These are phyloP conservation scores for Apiospora koreana DNA, from an alignment of 2,329 filamentous ascomycete genomes.

Conservation along the genomic window DNA sequence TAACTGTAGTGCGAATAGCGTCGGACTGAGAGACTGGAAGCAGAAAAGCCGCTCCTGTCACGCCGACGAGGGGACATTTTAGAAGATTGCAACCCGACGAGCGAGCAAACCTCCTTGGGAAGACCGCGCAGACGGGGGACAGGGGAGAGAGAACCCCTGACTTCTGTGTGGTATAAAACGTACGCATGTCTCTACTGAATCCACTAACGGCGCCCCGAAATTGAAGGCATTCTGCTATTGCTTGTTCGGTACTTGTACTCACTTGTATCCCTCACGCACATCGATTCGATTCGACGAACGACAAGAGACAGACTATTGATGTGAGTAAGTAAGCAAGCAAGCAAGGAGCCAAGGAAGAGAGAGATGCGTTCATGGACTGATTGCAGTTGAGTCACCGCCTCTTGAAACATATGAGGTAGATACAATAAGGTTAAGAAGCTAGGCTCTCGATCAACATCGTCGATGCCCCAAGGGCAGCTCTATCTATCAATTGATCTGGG, in stretches of 20 bases:
- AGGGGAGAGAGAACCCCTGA: not conserved
- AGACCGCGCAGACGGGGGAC: not conserved
- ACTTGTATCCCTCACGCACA: not conserved
- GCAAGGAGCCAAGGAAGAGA: not conserved
- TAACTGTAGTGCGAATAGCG: not conserved
- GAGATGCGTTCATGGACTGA: not conserved
- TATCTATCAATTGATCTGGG: too few species aligned
- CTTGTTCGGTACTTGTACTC: not conserved
- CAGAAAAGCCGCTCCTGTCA: not conserved
- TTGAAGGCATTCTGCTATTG: not conserved
- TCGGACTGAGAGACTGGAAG: not conserved
- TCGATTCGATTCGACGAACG: too few species aligned
- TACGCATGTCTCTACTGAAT: not conserved
- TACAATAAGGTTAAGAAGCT: not conserved
- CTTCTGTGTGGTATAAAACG: not conserved
- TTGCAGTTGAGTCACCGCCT: not conserved
- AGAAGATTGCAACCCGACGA: constrained; percentile 7
- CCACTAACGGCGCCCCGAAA: constrained; percentile 5
- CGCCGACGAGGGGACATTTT: not conserved
- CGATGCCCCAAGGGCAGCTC: not conserved
- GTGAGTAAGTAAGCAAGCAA: not conserved
- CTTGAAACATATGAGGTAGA: not conserved
- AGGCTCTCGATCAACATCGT: not conserved
- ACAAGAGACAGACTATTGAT: not conserved
- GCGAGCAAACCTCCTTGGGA: not conserved